Evolutionary conservation across 805 yeast species (phyloP).

Genomic region (Hanseniaspora occidentalis): DNA sequence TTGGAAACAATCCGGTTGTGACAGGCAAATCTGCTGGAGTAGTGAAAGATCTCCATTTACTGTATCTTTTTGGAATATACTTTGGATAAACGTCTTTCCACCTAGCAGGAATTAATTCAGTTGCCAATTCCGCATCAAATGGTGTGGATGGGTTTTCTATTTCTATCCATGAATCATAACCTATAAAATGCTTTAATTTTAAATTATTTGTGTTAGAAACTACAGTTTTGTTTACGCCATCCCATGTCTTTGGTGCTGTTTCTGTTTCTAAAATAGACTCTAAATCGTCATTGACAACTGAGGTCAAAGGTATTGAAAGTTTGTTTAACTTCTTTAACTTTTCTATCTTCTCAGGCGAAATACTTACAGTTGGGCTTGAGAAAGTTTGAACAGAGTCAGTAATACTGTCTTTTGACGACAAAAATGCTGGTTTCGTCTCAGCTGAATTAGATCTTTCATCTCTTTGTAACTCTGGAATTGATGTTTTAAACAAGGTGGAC

Average conservation of each 20-base stretch:
- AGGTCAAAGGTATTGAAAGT: background rate
- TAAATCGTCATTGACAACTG: background rate
- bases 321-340: background rate
- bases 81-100: constrained; percentile 89
- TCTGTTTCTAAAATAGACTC: background rate
- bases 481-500: background rate
- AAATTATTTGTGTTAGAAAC: background rate
- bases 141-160: constrained; percentile 70
- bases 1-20: constrained; percentile 68
- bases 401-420: no score
- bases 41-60: constrained; percentile 87
- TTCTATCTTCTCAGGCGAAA: background rate
- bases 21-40: constrained; percentile 91
- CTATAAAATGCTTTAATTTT: constrained; percentile 1
- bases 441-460: background rate
- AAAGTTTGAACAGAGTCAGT: no score
- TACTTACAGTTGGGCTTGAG: no score
- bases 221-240: no score
- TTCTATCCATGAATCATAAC: constrained; percentile 39
- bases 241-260: background rate
- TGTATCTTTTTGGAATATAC: constrained; percentile 47
- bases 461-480: background rate
- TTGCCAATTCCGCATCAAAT: constrained; percentile 38
- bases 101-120: constrained; percentile 56
- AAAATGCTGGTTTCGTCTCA: no score